Percentiles rank a stretch among this genome's conserved stretches.
These are phyloP conservation scores for Clonostachys byssicola DNA, from an alignment of 2,329 filamentous ascomycete genomes.

Conservation along the genomic window DNA sequence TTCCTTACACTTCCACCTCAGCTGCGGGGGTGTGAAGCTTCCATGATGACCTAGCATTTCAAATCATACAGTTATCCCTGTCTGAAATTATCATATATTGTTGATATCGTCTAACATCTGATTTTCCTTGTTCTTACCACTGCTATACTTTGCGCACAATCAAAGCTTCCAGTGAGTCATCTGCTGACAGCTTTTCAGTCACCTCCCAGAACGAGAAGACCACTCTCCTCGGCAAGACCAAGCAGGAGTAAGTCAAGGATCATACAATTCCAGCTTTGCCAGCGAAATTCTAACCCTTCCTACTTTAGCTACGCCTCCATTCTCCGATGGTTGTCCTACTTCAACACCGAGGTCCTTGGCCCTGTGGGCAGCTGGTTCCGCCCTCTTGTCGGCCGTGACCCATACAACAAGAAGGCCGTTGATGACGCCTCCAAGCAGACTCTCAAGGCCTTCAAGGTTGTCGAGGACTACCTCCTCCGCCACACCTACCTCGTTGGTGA, in stretches of 20 bases:
- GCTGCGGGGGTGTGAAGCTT: neutral
- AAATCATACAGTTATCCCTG: slow-evolving; percentile 93
- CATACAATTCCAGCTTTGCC: too few species aligned
- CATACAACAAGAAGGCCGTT: slow-evolving; percentile 98
- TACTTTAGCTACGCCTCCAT: slow-evolving; percentile 78
- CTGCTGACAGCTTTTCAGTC: slow-evolving; percentile 54
- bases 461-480: slow-evolving; percentile 84
- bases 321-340: slow-evolving; percentile 96
- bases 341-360: slow-evolving; percentile 81
- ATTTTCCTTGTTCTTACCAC: slow-evolving; percentile 35
- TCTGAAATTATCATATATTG: slow-evolving; percentile 61
- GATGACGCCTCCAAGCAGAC: slow-evolving; percentile 73
- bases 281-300: neutral
- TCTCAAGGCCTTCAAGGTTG: slow-evolving; percentile 62
- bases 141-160: slow-evolving; percentile 13
- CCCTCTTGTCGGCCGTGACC: slow-evolving; percentile 74
- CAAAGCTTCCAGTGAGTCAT: slow-evolving; percentile 1
- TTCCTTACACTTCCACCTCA: slow-evolving; percentile 8
- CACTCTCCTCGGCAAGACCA: slow-evolving; percentile 97
- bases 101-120: slow-evolving; percentile 91
- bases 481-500: slow-evolving; percentile 98
- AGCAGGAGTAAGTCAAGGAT: slow-evolving; percentile 79
- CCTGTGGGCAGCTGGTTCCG: slow-evolving; percentile 76
- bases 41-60: slow-evolving; percentile 68
- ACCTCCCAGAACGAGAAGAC: slow-evolving; percentile 99